Evolutionary conservation across 1,284 basidiomycete genomes (phyloP).

Genomic region (Tilletiopsis washingtonensis): DNA sequence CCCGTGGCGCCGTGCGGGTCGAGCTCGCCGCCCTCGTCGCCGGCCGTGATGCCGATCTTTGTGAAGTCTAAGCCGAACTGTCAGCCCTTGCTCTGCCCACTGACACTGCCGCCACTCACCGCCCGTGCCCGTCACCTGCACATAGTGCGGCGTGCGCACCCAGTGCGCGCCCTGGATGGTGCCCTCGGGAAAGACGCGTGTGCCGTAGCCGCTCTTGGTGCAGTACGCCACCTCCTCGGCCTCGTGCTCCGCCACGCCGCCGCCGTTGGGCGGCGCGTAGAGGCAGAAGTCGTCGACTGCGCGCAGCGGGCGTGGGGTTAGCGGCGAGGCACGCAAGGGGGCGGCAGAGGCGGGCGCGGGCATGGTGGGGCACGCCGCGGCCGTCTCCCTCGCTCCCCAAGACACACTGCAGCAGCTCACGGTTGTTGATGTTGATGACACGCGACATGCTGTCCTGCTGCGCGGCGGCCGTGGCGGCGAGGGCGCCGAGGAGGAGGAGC

Average conservation of each 20-base stretch:
- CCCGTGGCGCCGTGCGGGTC: constrained; percentile 32
- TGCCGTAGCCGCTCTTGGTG: constrained; percentile 51
- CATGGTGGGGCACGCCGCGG: no score
- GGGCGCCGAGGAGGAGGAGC: no score
- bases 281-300: constrained; percentile 35
- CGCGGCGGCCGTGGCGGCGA: neutral
- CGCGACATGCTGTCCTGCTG: neutral
- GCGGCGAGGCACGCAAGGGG: no score
- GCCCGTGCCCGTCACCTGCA: constrained; percentile 58
- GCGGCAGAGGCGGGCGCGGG: no score
- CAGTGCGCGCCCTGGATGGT: constrained; percentile 65
- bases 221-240: constrained; percentile 65
- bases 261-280: constrained; percentile 23
- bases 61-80: constrained; percentile 49
- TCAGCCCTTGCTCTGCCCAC: no score
- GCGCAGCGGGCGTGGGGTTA: no score
- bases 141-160: constrained; percentile 59
- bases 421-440: neutral
- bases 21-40: constrained; percentile 37
- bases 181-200: constrained; percentile 68
- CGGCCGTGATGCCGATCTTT: constrained; percentile 40
- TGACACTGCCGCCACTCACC: no score
- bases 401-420: no score
- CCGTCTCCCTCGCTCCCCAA: no score
- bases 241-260: constrained; percentile 46